Evolutionary conservation across 2,329 filamentous ascomycete species (phyloP), one percentile per base, ranked within the genome.

Genomic region (Knufia fluminis): DNA sequence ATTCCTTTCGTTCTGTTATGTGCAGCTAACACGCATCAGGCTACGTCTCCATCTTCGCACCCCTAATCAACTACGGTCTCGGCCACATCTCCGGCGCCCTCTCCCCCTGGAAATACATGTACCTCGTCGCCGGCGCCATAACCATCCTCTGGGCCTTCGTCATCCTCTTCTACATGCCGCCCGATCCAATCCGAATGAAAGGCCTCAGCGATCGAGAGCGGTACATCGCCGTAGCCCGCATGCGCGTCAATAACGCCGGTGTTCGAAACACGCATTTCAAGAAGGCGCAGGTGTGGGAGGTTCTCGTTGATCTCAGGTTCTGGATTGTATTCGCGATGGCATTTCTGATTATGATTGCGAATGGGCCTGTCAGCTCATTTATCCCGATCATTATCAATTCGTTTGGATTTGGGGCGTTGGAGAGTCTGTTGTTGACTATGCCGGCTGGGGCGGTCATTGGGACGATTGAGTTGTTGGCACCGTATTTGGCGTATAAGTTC

Each of bases 361-460:
- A 86, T 59, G 82, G 82, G 10, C 82, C 82, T n/a, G 42, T 45
- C 6, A 41, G 38, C 17, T 20, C 82, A 1, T 85, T 86, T 59
- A 82, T 82, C 0, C 82, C 83, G 0, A 67, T 86, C 1, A 86
- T 86, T 51, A 82, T 86, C 1, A 79, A 75, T 1, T 85, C 81
- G 0, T 86, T 86, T 59, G 82, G 82, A 48, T 86, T 75, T 65
- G 72, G 71, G 19, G 74, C 76, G 0, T 71, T 83, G 0, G 71
- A 83, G 28, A 77, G 80, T 0, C 86, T 88, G 50, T 70, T 87
- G 0, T 80, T 84, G 0, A 57, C 74, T 1, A 68, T 71, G 57
- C 69, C 70, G 1, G 61, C 62, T 0, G 72, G 71, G 1, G 57
- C 61, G 23, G 60, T 65, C 22, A 64, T 59, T 9, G 66, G 66